phyloP scores from a whole-genome alignment of 371 early-diverging fungal genomes.

The Mucor lusitanicus region DNA sequence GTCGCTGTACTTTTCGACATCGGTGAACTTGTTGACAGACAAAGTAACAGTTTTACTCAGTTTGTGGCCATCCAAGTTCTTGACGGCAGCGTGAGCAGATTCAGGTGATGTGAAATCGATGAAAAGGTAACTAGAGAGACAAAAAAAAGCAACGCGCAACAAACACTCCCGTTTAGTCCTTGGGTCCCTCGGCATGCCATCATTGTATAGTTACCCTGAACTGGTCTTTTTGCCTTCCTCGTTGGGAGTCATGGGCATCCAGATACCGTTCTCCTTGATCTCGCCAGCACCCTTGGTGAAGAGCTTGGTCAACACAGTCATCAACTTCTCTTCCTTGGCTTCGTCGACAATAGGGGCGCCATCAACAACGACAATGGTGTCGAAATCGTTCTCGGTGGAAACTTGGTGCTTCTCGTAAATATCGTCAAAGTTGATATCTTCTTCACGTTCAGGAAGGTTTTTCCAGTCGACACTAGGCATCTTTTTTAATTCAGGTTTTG shows the following conservation, averaged over 20 bases:
- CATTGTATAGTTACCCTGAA: constrained; percentile 69
- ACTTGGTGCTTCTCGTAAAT: constrained; percentile 80
- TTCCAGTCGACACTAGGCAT: constrained; percentile 55
- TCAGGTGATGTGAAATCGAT: constrained; percentile 90
- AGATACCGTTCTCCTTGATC: constrained; percentile 80
- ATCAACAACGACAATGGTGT: constrained; percentile 90
- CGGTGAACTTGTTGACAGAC: constrained; percentile 86
- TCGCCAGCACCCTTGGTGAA: constrained; percentile 77
- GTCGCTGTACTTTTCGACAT: constrained; percentile 81
- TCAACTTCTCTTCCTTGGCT: constrained; percentile 83
- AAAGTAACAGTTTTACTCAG: constrained; percentile 86
- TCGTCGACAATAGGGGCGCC: constrained; percentile 90
- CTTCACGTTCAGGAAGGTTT: constrained; percentile 64
- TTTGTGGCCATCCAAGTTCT: constrained; percentile 75
- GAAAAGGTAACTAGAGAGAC: constrained; percentile 77
- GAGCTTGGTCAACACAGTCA: constrained; percentile 76
- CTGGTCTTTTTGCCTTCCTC: constrained; percentile 69
- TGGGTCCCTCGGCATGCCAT: too few relatives aligned
- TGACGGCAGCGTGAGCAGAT: constrained; percentile 82
- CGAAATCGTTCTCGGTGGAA: constrained; percentile 70
- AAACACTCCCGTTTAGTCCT: too few relatives aligned
- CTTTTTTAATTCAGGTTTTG: neutral
- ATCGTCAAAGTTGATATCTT: constrained; percentile 89
- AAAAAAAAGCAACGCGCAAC: neutral
- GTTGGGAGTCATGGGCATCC: constrained; percentile 86